phyloP scores from a whole-genome alignment of 2,329 filamentous ascomycete genomes.

The Xylariaceae sp. region DNA sequence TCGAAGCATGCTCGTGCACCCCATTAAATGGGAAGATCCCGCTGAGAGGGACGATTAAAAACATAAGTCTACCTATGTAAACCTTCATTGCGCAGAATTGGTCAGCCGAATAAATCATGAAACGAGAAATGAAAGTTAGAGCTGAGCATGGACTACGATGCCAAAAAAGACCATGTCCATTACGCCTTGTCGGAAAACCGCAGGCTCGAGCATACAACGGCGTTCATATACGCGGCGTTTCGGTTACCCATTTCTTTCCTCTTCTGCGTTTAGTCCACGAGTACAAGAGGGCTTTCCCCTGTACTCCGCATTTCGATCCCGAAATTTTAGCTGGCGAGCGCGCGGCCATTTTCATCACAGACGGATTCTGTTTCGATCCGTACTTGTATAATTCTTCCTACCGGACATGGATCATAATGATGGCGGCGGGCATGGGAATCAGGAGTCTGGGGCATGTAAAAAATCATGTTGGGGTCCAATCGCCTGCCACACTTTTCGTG shows the following conservation, averaged over 20 bases:
- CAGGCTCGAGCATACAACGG: slow-evolving; percentile 21
- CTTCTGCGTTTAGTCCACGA: slow-evolving; percentile 1
- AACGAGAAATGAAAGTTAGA: slow-evolving; percentile 17
- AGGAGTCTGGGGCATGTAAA: background rate
- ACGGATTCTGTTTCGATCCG: background rate
- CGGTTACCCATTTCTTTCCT: slow-evolving; percentile 6
- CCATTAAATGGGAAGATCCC: slow-evolving; percentile 63
- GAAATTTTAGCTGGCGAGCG: slow-evolving; percentile 5
- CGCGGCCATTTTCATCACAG: background rate
- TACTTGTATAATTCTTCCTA: background rate
- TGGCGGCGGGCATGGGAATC: background rate
- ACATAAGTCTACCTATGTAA: slow-evolving; percentile 14
- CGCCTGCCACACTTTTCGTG: background rate
- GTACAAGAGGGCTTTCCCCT: slow-evolving; percentile 5
- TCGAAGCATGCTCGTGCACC: slow-evolving; percentile 74
- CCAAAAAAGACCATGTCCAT: slow-evolving; percentile 8
- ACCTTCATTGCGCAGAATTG: background rate
- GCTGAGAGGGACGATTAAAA: slow-evolving; percentile 33
- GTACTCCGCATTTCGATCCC: slow-evolving; percentile 8
- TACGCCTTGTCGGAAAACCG: slow-evolving; percentile 21
- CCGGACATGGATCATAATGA: background rate
- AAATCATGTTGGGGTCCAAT: slow-evolving; percentile 1
- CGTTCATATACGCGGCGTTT: slow-evolving; percentile 26
- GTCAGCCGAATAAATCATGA: slow-evolving; percentile 19
- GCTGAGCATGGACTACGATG: slow-evolving; percentile 5